A percentile compares a stretch with the other conserved stretches of the same genome.
Conservation (phyloP, 2,329 filamentous ascomycete species). For the Arthrobotrys conoides region DNA sequence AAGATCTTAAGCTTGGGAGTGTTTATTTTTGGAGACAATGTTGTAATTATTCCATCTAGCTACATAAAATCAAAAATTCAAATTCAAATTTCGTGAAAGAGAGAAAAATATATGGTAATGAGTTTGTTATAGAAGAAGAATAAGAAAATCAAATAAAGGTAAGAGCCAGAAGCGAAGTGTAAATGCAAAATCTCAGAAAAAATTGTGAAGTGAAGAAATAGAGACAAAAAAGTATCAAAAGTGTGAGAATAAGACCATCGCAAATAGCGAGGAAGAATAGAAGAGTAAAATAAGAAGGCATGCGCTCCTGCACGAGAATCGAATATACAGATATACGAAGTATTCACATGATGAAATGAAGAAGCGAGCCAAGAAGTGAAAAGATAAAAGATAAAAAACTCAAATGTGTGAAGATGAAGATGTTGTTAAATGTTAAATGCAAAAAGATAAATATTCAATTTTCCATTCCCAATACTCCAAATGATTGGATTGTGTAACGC, state of each 20-base stretch:
- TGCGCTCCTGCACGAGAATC: conserved; percentile 65
- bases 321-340: conserved; percentile 66
- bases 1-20: conserved; percentile 1
- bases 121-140: conserved; percentile 12
- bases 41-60: conserved; percentile 52
- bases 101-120: conserved; percentile 12
- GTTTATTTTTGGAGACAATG: conserved; percentile 27
- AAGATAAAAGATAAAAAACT: conserved; percentile 61
- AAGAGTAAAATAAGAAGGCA: conserved; percentile 66
- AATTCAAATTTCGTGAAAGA: conserved; percentile 19
- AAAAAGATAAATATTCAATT: conserved; percentile 69
- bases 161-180: conserved; percentile 22
- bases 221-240: conserved; percentile 6
- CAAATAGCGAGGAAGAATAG: conserved; percentile 56
- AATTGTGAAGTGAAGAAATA: conserved; percentile 29
- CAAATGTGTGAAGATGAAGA: conserved; percentile 67
- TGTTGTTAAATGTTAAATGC: conserved; percentile 67
- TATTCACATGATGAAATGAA: conserved; percentile 66
- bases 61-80: conserved; percentile 30
- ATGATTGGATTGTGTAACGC: conserved; percentile 56
- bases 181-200: conserved; percentile 17
- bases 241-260: conserved; percentile 31
- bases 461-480: conserved; percentile 61
- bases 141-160: not conserved
- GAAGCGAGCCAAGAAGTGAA: conserved; percentile 60